Conservation (phyloP, 352 stramenopile genomes). For the Phytophthora sp. region DNA sequence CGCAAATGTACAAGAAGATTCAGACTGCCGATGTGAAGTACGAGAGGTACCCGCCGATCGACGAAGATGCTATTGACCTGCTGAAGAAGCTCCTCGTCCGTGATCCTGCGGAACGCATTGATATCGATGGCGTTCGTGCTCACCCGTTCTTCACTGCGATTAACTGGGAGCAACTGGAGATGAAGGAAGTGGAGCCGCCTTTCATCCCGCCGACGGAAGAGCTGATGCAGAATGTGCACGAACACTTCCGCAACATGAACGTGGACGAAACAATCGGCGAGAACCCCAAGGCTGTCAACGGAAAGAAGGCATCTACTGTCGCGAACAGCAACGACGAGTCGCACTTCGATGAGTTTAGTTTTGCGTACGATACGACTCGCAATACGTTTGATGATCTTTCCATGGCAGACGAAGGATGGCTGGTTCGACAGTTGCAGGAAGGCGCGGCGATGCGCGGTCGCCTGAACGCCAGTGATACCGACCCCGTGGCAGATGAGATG, state of each 20-base stretch:
- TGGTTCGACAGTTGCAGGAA: conserved; percentile 82
- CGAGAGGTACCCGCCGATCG: conserved; percentile 65
- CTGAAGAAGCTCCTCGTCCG: conserved; percentile 80
- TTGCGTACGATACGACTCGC: conserved; percentile 82
- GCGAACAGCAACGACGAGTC: conserved; percentile 62
- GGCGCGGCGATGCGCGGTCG: conserved; percentile 76
- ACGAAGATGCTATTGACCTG: conserved; percentile 72
- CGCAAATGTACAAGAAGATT: conserved; percentile 91
- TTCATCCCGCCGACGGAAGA: conserved; percentile 83
- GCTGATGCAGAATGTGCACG: conserved; percentile 88
- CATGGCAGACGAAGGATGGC: conserved; percentile 86
- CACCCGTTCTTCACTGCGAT: conserved; percentile 80
- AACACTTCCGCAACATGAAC: conserved; percentile 91
- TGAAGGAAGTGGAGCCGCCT: conserved; percentile 82
- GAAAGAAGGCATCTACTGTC: conserved; percentile 56
- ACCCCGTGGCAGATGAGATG: conserved; percentile 51
- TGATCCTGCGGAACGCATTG: conserved; percentile 71
- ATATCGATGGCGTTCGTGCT: conserved; percentile 58
- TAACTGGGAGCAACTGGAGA: conserved; percentile 74
- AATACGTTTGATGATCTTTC: conserved; percentile 78
- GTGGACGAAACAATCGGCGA: conserved; percentile 83
- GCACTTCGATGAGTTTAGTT: conserved; percentile 91
- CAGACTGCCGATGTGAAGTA: conserved; percentile 88
- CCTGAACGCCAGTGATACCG: conserved; percentile 67
- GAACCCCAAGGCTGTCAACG: conserved; percentile 60